Evolutionary conservation across 495 filamentous ascomycete species (phyloP), one percentile per base, ranked within the genome.

Genomic region (Hypoxylon crocopeplum): DNA sequence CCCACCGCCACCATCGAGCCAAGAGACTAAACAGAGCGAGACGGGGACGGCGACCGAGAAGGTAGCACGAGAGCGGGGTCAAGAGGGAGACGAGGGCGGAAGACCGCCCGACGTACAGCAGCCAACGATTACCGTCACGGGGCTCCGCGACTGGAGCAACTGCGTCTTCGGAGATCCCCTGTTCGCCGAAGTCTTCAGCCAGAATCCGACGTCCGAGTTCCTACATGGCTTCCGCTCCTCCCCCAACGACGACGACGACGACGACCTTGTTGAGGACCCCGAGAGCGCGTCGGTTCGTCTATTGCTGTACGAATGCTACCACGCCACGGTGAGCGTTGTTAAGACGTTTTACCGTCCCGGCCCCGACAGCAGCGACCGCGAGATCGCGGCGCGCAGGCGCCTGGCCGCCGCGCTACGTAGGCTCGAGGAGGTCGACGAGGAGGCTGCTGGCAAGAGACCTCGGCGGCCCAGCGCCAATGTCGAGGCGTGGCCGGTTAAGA

Each of bases 131-230:
- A 41, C 46, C 2, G 52, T 77, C 15, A 69, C 62, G 5, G 76
- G 77, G 11, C 58, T 79, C 7, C 60, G 62, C 25, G 73, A 80
- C 63, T 86, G 80, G 77, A 79, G 78, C 29, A 77, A 78, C 48
- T 77, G 75, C 44, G 50, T 86, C 8, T 87, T 86, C 62, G 85
- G 85, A 25, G 85, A 88, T 57, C 83, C 84, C 2, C 68, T 83
- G 13, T 67, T 88, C 36, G 75, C 75, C 2, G 73, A 72, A 3
- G 76, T 75, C 4, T 85, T 86, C 59, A 68, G 65, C 38, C 74
- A 74, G 10, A 65, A 70, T 22, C 74, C 76, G 0, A 75, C 72
- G 8, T 58, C 72, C 7, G 76, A 72, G 1, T 83, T 85, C 53
- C 66, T 79, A 1, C 59, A 56, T 21, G 75, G 75, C 7, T 71